Evolutionary conservation across 129 eudicot genomes (phyloP), one percentile per base, ranked within the genome.

Genomic region (Centrapalus pauciflorus): DNA sequence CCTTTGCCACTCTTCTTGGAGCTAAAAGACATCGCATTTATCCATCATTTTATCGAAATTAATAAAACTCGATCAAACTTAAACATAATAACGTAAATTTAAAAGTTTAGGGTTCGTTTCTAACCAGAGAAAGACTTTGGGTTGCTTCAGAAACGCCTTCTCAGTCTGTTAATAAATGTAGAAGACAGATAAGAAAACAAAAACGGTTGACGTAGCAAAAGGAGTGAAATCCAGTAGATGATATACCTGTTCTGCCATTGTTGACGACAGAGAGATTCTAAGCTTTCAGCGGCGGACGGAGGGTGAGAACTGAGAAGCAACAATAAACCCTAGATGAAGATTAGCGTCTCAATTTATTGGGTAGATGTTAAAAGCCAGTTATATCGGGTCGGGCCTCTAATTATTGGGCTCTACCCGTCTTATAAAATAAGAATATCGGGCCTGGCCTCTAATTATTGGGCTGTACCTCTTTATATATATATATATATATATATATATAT

Each of bases 1-100:
- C 88, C 88, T 51, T 83, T 83, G 5, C 84, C 88, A 23, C 79
- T 54, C 11, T 75, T 76, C 82, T 79, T 83, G 52, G 84, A 83
- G 63, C 88, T 83, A 14, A 10, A 6, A 54, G 48, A 23, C 38
- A 49, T 29, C 0, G 7, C 62, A 48, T 4, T 26, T 7, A 61
- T 11, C 35, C 13, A 54, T 5, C 16, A 51, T 43, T 24, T 16
- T 4, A 7, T 32, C 45, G 5, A 16, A 13, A 54, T 3, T 29
- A 60, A 30, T 3, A 1, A 57, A 27, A 71, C 3, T 27, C 2
- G 17, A 14, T 24, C 64, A 72, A 29, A 35, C 4, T 7, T 26
- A 5, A 3, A 49, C 21, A 49, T 3, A 7, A 3, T 33, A 2
- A 14, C 38, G 52, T 8, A 55, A 8, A 14, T 7, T 9, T 0